These are phyloP conservation scores for Tuber calosporum DNA, from an alignment of 495 filamentous ascomycete genomes.

Conservation along the genomic window DNA sequence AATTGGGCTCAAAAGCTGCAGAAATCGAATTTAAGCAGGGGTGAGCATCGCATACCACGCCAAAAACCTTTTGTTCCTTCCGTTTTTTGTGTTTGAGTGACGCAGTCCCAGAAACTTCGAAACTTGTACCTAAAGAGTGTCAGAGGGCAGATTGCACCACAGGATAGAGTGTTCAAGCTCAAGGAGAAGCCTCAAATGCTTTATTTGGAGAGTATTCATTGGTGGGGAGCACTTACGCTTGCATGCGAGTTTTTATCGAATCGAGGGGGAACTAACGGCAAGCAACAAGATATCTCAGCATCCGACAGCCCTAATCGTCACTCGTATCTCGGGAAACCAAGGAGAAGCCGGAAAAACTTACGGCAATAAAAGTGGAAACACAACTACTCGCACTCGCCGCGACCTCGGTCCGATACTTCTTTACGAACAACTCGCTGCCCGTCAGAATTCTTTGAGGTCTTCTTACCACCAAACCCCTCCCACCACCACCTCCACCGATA, in stretches of 20 bases:
- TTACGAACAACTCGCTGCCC: conserved; percentile 52
- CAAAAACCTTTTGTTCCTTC: conserved; percentile 72
- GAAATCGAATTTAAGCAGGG: conserved; percentile 17
- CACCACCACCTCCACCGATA: conserved; percentile 3
- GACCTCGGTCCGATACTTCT: conserved; percentile 71
- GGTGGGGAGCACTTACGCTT: conserved; percentile 49
- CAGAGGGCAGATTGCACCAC: conserved; percentile 13
- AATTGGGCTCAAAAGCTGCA: conserved; percentile 3
- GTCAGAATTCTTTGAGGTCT: conserved; percentile 29
- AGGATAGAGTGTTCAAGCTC: neutral
- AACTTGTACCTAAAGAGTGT: conserved; percentile 57
- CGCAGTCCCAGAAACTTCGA: conserved; percentile 60
- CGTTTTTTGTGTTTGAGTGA: conserved; percentile 62
- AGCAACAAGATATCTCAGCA: conserved; percentile 7
- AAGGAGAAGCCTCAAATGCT: neutral
- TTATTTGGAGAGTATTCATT: neutral
- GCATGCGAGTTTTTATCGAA: conserved; percentile 80
- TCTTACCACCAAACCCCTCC: conserved; percentile 7
- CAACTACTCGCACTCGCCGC: conserved; percentile 67
- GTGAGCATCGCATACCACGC: conserved; percentile 51
- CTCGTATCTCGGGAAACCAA: neutral
- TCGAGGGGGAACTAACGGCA: conserved; percentile 64
- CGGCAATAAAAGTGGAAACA: conserved; percentile 62
- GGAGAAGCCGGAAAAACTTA: conserved; percentile 40
- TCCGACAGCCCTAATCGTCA: neutral